phyloP scores from a whole-genome alignment of 2,329 filamentous ascomycete genomes.

The Tolypocladium endophyticum region DNA sequence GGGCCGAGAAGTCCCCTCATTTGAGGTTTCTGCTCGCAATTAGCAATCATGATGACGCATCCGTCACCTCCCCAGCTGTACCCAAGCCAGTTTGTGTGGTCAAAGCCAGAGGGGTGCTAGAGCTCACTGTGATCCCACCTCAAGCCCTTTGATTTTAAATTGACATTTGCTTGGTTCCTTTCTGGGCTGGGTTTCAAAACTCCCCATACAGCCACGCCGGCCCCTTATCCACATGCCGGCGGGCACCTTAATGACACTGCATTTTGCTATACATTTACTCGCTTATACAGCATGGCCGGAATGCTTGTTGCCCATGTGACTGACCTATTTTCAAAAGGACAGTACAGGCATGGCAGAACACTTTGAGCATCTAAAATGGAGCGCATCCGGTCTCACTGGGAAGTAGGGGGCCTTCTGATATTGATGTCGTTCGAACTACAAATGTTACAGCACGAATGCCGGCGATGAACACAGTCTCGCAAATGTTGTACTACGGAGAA shows the following conservation, averaged over 20 bases:
- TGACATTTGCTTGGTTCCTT: background rate
- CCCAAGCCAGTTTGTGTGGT: no score
- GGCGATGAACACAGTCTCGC: no score
- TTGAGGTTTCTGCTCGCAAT: background rate
- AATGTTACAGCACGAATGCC: background rate
- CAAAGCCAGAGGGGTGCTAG: no score
- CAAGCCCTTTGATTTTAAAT: background rate
- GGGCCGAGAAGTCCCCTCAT: background rate
- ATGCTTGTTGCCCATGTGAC: background rate
- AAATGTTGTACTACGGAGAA: no score
- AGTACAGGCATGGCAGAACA: background rate
- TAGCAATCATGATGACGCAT: background rate
- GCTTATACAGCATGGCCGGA: background rate
- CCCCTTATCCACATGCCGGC: background rate
- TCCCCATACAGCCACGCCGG: no score
- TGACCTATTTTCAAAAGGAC: background rate
- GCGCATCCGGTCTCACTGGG: no score
- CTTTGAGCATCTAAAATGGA: background rate
- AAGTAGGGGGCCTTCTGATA: background rate
- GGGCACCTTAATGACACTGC: background rate
- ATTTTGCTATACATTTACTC: background rate
- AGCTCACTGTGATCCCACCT: background rate
- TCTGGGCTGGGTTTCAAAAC: background rate
- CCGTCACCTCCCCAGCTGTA: no score
- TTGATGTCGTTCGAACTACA: background rate